phyloP scores from a whole-genome alignment of 1,139 yeast species.

The Blastobotrys aristatus region DNA sequence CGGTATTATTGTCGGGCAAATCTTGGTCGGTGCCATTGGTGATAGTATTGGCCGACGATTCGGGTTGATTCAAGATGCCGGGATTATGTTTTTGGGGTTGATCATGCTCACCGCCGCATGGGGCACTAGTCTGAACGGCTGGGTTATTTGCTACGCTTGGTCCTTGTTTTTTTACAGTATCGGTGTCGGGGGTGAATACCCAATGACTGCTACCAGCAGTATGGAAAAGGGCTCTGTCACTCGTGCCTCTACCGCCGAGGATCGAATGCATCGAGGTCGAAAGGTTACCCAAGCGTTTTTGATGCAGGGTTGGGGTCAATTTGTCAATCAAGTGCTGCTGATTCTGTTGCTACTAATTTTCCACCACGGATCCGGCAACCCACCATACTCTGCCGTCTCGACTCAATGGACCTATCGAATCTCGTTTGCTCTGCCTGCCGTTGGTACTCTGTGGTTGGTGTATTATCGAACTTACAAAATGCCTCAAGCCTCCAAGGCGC shows the following conservation, averaged over 20 bases:
- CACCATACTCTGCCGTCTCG: constrained; percentile 31
- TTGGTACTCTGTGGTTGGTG: constrained; percentile 37
- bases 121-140: constrained; percentile 37
- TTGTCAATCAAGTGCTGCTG: constrained; percentile 38
- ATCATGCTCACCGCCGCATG: constrained; percentile 62
- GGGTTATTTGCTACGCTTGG: constrained; percentile 60
- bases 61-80: constrained; percentile 44
- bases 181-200: constrained; percentile 99
- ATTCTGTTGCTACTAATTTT: constrained; percentile 35
- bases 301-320: constrained; percentile 44
- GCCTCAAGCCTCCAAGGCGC: constrained; percentile 32
- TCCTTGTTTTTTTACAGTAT: constrained; percentile 55
- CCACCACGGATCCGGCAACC: constrained; percentile 49
- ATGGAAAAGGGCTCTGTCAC: constrained; percentile 35
- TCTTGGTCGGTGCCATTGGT: constrained; percentile 79
- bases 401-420: constrained; percentile 39
- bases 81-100: constrained; percentile 51
- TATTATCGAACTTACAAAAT: constrained; percentile 38
- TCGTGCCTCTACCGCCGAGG: constrained; percentile 30
- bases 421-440: constrained; percentile 36
- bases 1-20: constrained; percentile 91
- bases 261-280: constrained; percentile 40
- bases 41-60: constrained; percentile 87
- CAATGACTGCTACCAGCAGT: constrained; percentile 68
- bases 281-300: constrained; percentile 38